phyloP scores from a whole-genome alignment of 805 yeast genomes.

The Kuraishia hungarica region DNA sequence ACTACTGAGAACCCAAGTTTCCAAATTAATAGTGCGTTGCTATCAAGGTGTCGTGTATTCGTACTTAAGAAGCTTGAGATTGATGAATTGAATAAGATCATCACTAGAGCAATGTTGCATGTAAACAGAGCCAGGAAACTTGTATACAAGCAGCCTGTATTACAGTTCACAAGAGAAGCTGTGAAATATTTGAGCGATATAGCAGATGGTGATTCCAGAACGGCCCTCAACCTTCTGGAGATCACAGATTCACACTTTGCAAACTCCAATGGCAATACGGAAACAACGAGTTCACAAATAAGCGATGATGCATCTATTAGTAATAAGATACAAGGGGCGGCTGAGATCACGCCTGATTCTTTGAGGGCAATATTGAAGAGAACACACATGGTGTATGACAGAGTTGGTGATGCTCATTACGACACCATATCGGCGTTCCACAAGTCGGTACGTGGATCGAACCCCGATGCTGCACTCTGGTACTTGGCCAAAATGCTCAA shows the following conservation, averaged over 20 bases:
- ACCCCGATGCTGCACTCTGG: constrained; percentile 84
- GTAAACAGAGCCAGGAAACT: constrained; percentile 52
- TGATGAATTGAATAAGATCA: constrained; percentile 42
- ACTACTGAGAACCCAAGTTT: constrained; percentile 93
- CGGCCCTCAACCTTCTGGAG: constrained; percentile 75
- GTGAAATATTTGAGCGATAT: constrained; percentile 62
- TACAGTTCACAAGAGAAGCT: constrained; percentile 47
- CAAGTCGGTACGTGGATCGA: constrained; percentile 82
- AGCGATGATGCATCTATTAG: constrained; percentile 15
- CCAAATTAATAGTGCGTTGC: constrained; percentile 70
- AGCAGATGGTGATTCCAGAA: constrained; percentile 84
- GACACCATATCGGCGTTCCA: constrained; percentile 96
- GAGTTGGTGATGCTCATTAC: constrained; percentile 87
- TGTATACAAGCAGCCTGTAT: constrained; percentile 38
- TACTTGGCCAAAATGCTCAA: constrained; percentile 82
- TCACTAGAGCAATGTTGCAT: constrained; percentile 48
- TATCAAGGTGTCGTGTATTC: constrained; percentile 80
- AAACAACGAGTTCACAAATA: constrained; percentile 7
- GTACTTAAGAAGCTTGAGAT: constrained; percentile 45
- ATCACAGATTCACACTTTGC: constrained; percentile 47
- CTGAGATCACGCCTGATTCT: constrained; percentile 28
- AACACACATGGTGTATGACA: constrained; percentile 63
- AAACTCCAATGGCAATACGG: constrained; percentile 8
- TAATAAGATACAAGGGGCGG: constrained; percentile 5
- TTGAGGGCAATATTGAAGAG: constrained; percentile 35